phyloP scores from a whole-genome alignment of 164 flowering plant species.

The Buxus sempervirens region DNA sequence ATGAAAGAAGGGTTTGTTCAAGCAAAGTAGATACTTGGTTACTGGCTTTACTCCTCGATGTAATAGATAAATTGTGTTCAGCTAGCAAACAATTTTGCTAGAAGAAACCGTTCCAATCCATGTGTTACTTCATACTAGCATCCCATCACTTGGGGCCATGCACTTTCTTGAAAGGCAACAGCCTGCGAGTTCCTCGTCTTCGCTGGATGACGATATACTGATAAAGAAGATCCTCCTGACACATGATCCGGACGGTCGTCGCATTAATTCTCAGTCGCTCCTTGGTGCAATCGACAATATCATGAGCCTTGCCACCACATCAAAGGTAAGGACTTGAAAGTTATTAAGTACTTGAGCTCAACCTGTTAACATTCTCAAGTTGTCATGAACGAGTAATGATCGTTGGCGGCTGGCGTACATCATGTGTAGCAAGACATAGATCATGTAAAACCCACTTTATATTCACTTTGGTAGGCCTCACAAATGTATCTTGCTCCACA shows the following conservation, averaged over 20 bases:
- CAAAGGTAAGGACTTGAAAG: slow-evolving; percentile 9
- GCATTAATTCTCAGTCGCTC: slow-evolving; percentile 40
- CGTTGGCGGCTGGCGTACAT: no score
- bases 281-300: slow-evolving; percentile 42
- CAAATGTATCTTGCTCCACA: no score
- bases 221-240: slow-evolving; percentile 39
- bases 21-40: neutral
- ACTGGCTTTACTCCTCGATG: neutral
- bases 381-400: no score
- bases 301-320: slow-evolving; percentile 30
- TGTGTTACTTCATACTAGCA: neutral
- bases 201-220: slow-evolving; percentile 30
- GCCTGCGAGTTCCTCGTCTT: neutral
- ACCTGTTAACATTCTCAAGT: no score
- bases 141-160: slow-evolving; percentile 21
- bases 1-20: neutral
- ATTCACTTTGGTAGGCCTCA: no score
- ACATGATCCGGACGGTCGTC: slow-evolving; percentile 62
- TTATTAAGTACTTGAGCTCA: no score
- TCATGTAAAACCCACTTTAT: no score
- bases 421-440: no score
- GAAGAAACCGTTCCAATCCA: neutral
- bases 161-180: slow-evolving; percentile 6
- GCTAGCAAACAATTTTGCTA: no score
- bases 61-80: no score